Base-by-base conservation (phyloP, 768 basidiomycete species). In the Pulveroboletus sp. region DNA sequence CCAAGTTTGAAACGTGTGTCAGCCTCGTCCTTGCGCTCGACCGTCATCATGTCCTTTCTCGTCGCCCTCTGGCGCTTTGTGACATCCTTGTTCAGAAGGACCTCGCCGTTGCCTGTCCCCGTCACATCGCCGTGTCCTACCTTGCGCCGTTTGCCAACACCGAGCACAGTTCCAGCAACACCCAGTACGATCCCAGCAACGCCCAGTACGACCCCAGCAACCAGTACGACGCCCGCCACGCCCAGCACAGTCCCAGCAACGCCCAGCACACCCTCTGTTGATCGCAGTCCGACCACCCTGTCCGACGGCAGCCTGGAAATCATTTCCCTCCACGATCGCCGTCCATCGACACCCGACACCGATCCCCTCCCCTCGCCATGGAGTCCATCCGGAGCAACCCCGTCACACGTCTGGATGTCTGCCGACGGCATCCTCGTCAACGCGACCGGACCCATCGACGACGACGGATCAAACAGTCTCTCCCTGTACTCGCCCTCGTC, bases 351-450 rank as follows among this genome's bases (percentile, higher is more conserved):
- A 2, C 12, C 37, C 7, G 41, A 50, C 38, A 12, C 38, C 10
- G 36, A 10, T 8, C 59, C 21, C 24, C 66, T 66, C 14, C 57
- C 62, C 13, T 68, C 65, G 3, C 65, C 66, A 5, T 68, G 65
- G 65, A 66, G 65, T 16, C 66, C 65, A 5, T 6, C 40, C 17
- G 62, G 55, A 43, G 51, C 14, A 1, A 16, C 52, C 2, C 20
- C 50, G 5, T 14, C 36, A 9, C 38, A 60, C 16, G 47, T 68
- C 1, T 68, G 64, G 64, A 44, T 66, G 40, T 52, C 65, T 42
- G 42, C 49, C 10, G 46, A 62, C 7, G 64, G 64, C 2, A 2
- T 48, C 8, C 46, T 68, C 43, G 23, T 25, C 35, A 53, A 50
- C 6, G 56, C 56, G 0, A 34, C 40, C 1, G 64, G 66, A 23